These are phyloP conservation scores for Pseudogymnoascus verrucosus DNA, from an alignment of 2,329 filamentous ascomycete genomes.

Conservation along the genomic window DNA sequence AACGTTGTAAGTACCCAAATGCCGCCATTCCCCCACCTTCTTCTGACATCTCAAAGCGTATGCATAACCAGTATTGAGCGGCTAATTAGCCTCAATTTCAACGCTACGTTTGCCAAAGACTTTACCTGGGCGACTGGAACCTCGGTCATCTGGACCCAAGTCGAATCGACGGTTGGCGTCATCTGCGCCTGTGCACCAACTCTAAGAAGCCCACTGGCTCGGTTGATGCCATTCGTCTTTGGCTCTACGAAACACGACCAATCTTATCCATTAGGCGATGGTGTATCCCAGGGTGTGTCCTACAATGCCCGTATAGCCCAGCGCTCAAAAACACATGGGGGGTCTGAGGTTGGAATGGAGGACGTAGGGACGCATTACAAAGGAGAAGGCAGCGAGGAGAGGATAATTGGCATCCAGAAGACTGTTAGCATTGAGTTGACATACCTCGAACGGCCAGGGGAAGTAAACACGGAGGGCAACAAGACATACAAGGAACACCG, in stretches of 20 bases:
- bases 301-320: background rate
- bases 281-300: background rate
- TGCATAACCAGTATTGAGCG: constrained; percentile 14
- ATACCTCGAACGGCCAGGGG: background rate
- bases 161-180: constrained; percentile 15
- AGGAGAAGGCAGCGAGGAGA: constrained; percentile 12
- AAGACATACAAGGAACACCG: background rate
- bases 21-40: background rate
- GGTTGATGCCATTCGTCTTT: constrained; percentile 8
- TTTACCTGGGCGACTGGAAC: constrained; percentile 12
- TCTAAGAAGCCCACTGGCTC: constrained; percentile 11
- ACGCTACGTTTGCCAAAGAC: constrained; percentile 6
- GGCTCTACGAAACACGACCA: background rate
- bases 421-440: constrained; percentile 8
- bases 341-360: background rate
- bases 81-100: constrained; percentile 15
- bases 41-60: constrained; percentile 11
- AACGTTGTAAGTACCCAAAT: background rate
- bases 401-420: constrained; percentile 14
- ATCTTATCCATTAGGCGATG: constrained; percentile 5
- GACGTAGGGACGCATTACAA: constrained; percentile 1
- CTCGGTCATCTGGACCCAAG: constrained; percentile 15
- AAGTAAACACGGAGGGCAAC: background rate
- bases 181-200: constrained; percentile 16
- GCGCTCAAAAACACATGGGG: background rate